A percentile compares a stretch with the other conserved stretches of the same genome.
These are phyloP conservation scores for Rhinocladiella similis DNA, from an alignment of 2,329 filamentous ascomycete genomes.

Conservation along the genomic window DNA sequence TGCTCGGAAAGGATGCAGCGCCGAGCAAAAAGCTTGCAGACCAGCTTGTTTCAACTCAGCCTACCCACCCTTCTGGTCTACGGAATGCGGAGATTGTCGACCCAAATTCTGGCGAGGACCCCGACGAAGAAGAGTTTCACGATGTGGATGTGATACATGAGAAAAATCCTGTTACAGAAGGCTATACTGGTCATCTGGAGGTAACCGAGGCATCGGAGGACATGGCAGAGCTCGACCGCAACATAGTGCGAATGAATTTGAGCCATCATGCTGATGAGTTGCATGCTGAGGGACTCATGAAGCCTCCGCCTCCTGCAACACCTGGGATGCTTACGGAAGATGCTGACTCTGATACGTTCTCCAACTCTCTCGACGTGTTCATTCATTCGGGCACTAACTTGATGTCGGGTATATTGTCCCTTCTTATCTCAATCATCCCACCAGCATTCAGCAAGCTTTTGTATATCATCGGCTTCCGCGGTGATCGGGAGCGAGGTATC, in stretches of 20 bases:
- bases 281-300: slow-evolving; percentile 16
- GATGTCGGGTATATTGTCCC: slow-evolving; percentile 81
- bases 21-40: slow-evolving; percentile 37
- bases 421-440: slow-evolving; percentile 90
- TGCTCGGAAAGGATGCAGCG: not conserved
- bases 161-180: slow-evolving; percentile 46
- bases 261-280: slow-evolving; percentile 11
- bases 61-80: slow-evolving; percentile 23
- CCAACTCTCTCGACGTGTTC: slow-evolving; percentile 78
- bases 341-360: slow-evolving; percentile 64
- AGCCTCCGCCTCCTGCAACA: slow-evolving; percentile 12
- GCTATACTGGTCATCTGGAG: slow-evolving; percentile 50
- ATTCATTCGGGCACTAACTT: slow-evolving; percentile 86
- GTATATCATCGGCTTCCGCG: slow-evolving; percentile 85
- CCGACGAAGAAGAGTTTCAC: slow-evolving; percentile 55
- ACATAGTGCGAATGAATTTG: slow-evolving; percentile 23
- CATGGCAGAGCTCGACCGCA: slow-evolving; percentile 23
- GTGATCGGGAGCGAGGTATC: slow-evolving; percentile 80
- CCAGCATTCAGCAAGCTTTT: slow-evolving; percentile 85
- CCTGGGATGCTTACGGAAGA: slow-evolving; percentile 45
- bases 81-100: slow-evolving; percentile 16
- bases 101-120: slow-evolving; percentile 24
- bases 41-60: not conserved
- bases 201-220: slow-evolving; percentile 31
- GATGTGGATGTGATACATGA: slow-evolving; percentile 55